Conservation (phyloP, 352 stramenopile species). For the Thalassiosira livingstoniorum region DNA sequence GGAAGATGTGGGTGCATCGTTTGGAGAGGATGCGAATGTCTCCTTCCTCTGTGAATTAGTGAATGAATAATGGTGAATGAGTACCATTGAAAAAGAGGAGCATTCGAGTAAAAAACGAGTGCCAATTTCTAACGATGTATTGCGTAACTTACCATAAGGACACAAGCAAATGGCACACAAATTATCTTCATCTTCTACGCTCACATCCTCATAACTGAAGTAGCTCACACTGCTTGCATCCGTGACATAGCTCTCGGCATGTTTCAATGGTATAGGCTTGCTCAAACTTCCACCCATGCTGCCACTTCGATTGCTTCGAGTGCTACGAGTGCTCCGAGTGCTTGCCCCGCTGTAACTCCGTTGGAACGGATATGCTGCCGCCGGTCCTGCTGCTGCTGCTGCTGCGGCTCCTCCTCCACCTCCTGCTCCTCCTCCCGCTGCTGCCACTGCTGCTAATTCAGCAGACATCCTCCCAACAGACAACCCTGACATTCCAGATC, state of each 20-base stretch:
- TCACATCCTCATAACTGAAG: conserved; percentile 53
- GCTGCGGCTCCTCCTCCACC: neutral
- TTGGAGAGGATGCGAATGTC: conserved; percentile 53
- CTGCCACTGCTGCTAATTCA: too few relatives aligned
- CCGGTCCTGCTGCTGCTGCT: neutral
- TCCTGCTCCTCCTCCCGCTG: too few relatives aligned
- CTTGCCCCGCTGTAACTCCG: too few relatives aligned
- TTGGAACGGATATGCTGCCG: neutral
- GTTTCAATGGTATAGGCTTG: conserved; percentile 11
- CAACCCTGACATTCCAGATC: too few relatives aligned
- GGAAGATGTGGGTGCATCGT: conserved; percentile 49
- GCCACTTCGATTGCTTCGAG: conserved; percentile 4
- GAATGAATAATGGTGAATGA: neutral
- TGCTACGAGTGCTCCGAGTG: too few relatives aligned
- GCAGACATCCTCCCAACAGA: too few relatives aligned
- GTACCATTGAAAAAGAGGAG: neutral
- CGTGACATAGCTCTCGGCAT: conserved; percentile 36
- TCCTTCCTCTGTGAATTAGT: conserved; percentile 39
- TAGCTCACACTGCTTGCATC: conserved; percentile 52
- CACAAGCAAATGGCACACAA: conserved; percentile 55
- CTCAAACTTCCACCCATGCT: neutral
- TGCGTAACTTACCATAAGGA: conserved; percentile 20
- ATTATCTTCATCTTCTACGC: conserved; percentile 49
- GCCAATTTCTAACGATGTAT: neutral
- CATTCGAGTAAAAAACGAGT: neutral